Evolutionary conservation across 352 stramenopile species (phyloP).

Genomic region (Phytophthora megakarya): DNA sequence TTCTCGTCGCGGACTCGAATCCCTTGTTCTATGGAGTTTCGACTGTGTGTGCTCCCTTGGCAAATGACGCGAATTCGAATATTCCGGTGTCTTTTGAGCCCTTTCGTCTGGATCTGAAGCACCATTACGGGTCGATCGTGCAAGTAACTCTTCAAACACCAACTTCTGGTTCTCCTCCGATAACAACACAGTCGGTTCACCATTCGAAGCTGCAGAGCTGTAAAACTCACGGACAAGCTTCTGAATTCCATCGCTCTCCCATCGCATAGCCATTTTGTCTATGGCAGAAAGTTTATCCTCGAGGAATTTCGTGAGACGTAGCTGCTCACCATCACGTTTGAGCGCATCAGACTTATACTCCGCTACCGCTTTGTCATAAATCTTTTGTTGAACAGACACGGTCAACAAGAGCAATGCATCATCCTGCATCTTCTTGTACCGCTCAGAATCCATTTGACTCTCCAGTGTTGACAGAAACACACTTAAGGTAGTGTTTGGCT

Average conservation of each 20-base stretch:
- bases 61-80: constrained; percentile 2
- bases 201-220: constrained; percentile 16
- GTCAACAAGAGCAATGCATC: constrained; percentile 45
- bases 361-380: constrained; percentile 50
- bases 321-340: constrained; percentile 35
- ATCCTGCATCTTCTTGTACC: constrained; percentile 46
- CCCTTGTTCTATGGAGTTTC: constrained; percentile 3
- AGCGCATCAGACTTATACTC: constrained; percentile 44
- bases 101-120: neutral
- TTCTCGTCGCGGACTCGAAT: constrained; percentile 20
- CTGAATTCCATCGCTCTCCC: constrained; percentile 32
- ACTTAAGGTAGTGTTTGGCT: constrained; percentile 51
- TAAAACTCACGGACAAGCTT: constrained; percentile 41
- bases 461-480: constrained; percentile 66
- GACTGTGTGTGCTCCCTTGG: constrained; percentile 4
- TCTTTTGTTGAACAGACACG: constrained; percentile 56
- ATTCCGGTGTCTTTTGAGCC: constrained; percentile 9
- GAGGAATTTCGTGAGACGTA: constrained; percentile 41
- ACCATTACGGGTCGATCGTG: constrained; percentile 1
- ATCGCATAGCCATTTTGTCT: constrained; percentile 15
- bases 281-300: constrained; percentile 32
- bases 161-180: constrained; percentile 30
- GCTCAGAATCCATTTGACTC: constrained; percentile 32
- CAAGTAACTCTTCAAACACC: constrained; percentile 33
- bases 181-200: constrained; percentile 21